phyloP scores from a whole-genome alignment of 768 basidiomycete species.

The Hericium coralloides region DNA sequence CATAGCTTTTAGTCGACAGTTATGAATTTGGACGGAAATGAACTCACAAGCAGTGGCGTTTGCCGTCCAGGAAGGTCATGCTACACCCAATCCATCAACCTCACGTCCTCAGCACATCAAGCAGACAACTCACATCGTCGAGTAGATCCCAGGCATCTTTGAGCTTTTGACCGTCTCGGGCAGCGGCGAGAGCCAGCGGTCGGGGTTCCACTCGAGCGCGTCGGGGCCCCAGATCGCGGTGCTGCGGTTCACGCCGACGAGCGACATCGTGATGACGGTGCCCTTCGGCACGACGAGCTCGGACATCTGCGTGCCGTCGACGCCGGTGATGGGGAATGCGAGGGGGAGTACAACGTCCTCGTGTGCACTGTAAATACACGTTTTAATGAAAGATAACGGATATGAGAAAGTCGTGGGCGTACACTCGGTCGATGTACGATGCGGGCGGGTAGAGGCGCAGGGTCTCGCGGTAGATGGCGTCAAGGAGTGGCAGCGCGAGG shows the following conservation, averaged over 20 bases:
- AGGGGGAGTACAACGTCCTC: background rate
- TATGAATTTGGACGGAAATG: too few relatives aligned
- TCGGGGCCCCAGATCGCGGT: slow-evolving; percentile 6
- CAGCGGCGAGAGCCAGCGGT: slow-evolving; percentile 7
- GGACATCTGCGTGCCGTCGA: background rate
- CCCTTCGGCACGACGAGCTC: slow-evolving; percentile 6
- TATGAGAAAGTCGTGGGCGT: background rate
- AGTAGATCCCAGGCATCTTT: slow-evolving; percentile 3
- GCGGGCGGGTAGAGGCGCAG: background rate
- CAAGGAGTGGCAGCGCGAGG: background rate
- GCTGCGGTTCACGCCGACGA: slow-evolving; percentile 23
- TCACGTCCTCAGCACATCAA: background rate
- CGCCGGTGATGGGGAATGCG: background rate
- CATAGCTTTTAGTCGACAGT: too few relatives aligned
- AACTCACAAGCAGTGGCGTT: background rate
- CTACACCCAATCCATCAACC: background rate
- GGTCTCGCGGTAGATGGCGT: slow-evolving; percentile 1
- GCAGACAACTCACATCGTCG: slow-evolving; percentile 1
- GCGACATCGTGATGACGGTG: slow-evolving; percentile 16
- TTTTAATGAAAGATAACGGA: background rate
- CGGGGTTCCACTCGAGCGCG: slow-evolving; percentile 10
- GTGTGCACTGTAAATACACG: background rate
- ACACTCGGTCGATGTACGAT: background rate
- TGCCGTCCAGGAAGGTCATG: background rate
- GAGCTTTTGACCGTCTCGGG: background rate